Evolutionary conservation across 192 early-diverging fungal species (phyloP).

Genomic region (Chytriomyces sp.): DNA sequence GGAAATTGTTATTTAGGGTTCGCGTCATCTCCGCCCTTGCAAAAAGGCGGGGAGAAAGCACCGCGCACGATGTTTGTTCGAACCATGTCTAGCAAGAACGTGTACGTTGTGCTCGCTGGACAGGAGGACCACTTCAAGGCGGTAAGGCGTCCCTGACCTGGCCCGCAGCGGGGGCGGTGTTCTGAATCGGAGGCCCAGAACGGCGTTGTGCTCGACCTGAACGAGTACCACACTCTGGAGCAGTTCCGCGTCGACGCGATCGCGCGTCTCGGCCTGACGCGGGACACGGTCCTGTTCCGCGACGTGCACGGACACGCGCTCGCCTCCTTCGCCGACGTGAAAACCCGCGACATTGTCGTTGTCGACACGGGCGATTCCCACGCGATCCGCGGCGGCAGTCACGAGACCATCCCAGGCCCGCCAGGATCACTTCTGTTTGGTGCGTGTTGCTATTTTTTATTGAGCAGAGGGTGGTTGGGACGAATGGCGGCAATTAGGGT

Average conservation of each 20-base stretch:
- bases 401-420: slow-evolving; percentile 11
- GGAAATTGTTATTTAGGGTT: too few species aligned
- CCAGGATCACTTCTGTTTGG: background rate
- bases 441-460: too few species aligned
- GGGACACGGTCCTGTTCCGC: background rate
- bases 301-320: background rate
- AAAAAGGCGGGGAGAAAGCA: too few species aligned
- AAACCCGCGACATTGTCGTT: slow-evolving; percentile 2
- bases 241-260: background rate
- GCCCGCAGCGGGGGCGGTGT: background rate
- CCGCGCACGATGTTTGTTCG: too few species aligned
- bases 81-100: too few species aligned
- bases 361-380: background rate
- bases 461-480: too few species aligned
- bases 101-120: slow-evolving; percentile 1
- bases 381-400: background rate
- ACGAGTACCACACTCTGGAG: background rate
- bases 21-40: too few species aligned
- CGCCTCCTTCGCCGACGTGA: slow-evolving; percentile 3
- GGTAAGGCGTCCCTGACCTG: background rate
- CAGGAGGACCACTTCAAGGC: slow-evolving; percentile 12
- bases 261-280: background rate
- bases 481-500: too few species aligned
- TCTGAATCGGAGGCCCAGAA: background rate
- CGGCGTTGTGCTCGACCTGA: background rate